Evolutionary conservation across 164 flowering plant species (phyloP).

Genomic region (Houttuynia cordata): DNA sequence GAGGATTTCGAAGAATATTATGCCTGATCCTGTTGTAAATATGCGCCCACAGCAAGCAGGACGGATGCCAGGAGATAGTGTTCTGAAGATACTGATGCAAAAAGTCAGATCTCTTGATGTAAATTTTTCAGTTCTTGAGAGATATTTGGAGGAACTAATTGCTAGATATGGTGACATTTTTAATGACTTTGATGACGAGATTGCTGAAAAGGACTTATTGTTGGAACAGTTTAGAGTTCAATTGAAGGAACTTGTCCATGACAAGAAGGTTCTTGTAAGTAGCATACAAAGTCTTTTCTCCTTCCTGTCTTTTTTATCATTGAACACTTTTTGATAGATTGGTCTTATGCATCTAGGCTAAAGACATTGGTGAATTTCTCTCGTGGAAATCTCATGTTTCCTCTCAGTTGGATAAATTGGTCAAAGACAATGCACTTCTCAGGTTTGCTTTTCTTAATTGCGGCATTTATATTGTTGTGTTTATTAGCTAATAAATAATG

Average conservation of each 20-base stretch:
- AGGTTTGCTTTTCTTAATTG: constrained; percentile 33
- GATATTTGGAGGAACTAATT: constrained; percentile 71
- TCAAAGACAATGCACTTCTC: constrained; percentile 54
- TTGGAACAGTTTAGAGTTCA: constrained; percentile 46
- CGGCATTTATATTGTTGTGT: background rate
- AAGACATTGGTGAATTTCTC: constrained; percentile 52
- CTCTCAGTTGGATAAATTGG: constrained; percentile 41
- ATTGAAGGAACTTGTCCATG: constrained; percentile 30
- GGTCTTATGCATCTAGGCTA: constrained; percentile 33
- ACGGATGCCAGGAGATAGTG: constrained; percentile 92
- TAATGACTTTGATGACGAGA: constrained; percentile 59
- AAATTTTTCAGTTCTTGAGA: constrained; percentile 68
- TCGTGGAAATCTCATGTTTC: constrained; percentile 76
- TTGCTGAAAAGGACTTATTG: constrained; percentile 38
- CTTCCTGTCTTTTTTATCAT: background rate
- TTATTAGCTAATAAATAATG: background rate
- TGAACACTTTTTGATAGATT: background rate
- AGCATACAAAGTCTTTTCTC: background rate
- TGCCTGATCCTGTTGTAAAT: constrained; percentile 53
- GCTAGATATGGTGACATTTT: constrained; percentile 65
- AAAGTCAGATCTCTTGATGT: constrained; percentile 80
- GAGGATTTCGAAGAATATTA: constrained; percentile 13
- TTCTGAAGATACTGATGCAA: constrained; percentile 88
- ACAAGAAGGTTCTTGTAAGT: constrained; percentile 55
- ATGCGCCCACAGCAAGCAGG: constrained; percentile 51